These are phyloP conservation scores for Apophysomyces variabilis DNA, from an alignment of 371 early-diverging fungal species.

Conservation along the genomic window DNA sequence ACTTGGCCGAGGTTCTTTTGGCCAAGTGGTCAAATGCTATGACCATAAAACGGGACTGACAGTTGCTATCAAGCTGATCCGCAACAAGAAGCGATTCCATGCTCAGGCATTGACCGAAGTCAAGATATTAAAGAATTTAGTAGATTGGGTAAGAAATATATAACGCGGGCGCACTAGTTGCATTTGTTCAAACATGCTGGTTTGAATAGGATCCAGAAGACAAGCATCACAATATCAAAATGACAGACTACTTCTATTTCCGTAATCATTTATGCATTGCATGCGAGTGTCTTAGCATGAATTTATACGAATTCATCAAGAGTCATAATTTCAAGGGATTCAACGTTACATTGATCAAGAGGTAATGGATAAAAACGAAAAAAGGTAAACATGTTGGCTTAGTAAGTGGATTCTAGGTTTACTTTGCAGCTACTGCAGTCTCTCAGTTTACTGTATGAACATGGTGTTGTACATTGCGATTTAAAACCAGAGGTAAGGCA, in stretches of 20 bases:
- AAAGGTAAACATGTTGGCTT: background rate
- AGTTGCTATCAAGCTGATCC: slow-evolving; percentile 95
- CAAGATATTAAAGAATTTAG: slow-evolving; percentile 81
- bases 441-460: slow-evolving; percentile 71
- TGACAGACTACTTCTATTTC: slow-evolving; percentile 92
- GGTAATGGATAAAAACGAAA: slow-evolving; percentile 35
- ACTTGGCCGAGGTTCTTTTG: slow-evolving; percentile 98
- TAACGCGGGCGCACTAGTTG: background rate
- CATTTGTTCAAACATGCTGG: background rate
- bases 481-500: slow-evolving; percentile 91
- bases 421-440: slow-evolving; percentile 88
- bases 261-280: slow-evolving; percentile 95
- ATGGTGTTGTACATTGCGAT: slow-evolving; percentile 97
- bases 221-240: slow-evolving; percentile 79
- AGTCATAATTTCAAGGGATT: slow-evolving; percentile 92
- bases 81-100: slow-evolving; percentile 95
- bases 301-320: slow-evolving; percentile 97
- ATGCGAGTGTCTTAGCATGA: slow-evolving; percentile 93
- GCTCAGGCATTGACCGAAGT: slow-evolving; percentile 95
- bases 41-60: slow-evolving; percentile 88
- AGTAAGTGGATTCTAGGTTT: slow-evolving; percentile 50
- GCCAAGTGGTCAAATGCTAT: slow-evolving; percentile 93
- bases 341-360: slow-evolving; percentile 77
- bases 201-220: slow-evolving; percentile 75
- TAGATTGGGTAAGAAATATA: slow-evolving; percentile 58